Conservation (phyloP, 305 asterid genomes). For the Fraxinus greggii region DNA sequence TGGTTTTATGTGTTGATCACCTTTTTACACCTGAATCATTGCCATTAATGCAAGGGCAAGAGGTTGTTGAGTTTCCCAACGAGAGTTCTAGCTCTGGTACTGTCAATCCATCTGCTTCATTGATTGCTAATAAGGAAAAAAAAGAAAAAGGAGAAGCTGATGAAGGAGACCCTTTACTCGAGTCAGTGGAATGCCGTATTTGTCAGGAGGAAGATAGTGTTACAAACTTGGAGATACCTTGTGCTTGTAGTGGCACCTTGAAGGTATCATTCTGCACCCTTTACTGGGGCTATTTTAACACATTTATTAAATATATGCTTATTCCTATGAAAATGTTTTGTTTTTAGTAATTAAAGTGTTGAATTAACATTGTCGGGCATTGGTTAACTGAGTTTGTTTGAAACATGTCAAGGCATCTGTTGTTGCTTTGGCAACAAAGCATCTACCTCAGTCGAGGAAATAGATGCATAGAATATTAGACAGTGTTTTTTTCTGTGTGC, state of each 20-base stretch:
- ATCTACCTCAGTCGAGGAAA: neutral
- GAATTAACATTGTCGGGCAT: neutral
- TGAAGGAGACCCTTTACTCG: conserved; percentile 45
- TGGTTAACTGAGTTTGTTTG: neutral
- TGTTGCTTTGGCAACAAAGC: neutral
- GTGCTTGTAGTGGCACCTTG: conserved; percentile 52
- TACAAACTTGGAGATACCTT: conserved; percentile 46
- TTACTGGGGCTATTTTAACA: neutral
- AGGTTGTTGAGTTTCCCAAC: conserved; percentile 22
- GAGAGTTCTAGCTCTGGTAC: conserved; percentile 25
- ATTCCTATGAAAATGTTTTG: neutral
- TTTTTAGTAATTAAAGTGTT: neutral
- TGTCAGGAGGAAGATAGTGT: conserved; percentile 53
- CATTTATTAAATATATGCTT: neutral
- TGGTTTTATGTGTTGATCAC: conserved; percentile 37
- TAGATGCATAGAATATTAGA: neutral
- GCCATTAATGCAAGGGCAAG: conserved; percentile 26
- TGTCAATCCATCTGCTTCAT: conserved; percentile 27
- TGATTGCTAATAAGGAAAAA: conserved; percentile 25
- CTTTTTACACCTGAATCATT: conserved; percentile 27
- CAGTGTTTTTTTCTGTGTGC: neutral
- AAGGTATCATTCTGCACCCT: conserved; percentile 28
- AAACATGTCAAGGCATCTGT: neutral
- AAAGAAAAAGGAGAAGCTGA: conserved; percentile 23
- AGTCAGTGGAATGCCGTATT: conserved; percentile 50